Base-by-base conservation (phyloP, 306 rosid species). In the Argentina anserina region DNA sequence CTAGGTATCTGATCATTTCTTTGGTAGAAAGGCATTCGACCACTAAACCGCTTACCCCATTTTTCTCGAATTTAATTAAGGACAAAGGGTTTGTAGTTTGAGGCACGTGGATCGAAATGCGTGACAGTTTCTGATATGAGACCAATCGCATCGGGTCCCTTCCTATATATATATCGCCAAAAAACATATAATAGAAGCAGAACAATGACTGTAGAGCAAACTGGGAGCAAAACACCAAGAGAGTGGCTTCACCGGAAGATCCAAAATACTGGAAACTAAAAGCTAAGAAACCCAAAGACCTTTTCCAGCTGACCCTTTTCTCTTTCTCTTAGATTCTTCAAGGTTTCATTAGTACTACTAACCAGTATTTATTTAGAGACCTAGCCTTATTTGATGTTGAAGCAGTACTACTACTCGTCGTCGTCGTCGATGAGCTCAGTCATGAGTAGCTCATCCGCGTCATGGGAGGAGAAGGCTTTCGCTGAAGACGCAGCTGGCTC, bases 381-480 rank as follows among this genome's bases (percentile, higher is more conserved):
- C 40, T 20, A 15, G 23, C 66, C 6, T 18, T 25, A 14, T 45
- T 42, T 23, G 67, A 25, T 41, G 76, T 29, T 46, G 67, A 55
- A 10, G 41, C 53, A 55, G 50, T 71, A 31, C 65, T 60, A 17
- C 60, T 43, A 37, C 43, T 61, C 29, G 0, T 33, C 71, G 33
- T 23, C 81, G 60, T 75, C 63, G 36, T 83, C 81, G 41, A 73
- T 67, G 74, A 67, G 40, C 62, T 65, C 76, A 26, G 67, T 62
- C 42, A 61, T 61, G 42, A 61, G 67, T 20, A 34, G 26, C 67
- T 37, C 76, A 64, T 41, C 56, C 66, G 15, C 67, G 7, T 72
- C 85, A 50, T 89, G 96, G 99, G 97, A 91, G 78, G 99, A 89
- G 82, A 87, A 78, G 64, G 99, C 94, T 20, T 91, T 94, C 71